Conservation (phyloP, 495 filamentous ascomycete genomes). For the Penicillium angulare region DNA sequence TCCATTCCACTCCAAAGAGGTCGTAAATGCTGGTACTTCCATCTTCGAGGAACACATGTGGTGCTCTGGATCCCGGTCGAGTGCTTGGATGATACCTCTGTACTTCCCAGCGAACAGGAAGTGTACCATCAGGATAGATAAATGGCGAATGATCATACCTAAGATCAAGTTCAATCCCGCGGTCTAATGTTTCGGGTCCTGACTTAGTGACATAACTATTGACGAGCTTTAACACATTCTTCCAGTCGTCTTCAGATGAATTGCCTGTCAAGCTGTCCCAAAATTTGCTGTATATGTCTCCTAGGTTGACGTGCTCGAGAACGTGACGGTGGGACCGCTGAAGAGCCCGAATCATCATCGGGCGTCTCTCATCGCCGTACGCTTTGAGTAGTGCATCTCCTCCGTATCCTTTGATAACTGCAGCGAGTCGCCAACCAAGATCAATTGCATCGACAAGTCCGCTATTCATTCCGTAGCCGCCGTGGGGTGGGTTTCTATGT, state of each 20-base stretch:
- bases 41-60: slow-evolving; percentile 32
- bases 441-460: slow-evolving; percentile 29
- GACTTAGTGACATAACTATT: background rate
- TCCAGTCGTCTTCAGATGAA: no score
- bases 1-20: slow-evolving; percentile 25
- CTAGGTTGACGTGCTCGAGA: background rate
- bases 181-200: background rate
- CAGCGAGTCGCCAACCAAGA: slow-evolving; percentile 31
- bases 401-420: slow-evolving; percentile 16
- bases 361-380: slow-evolving; percentile 27
- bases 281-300: no score
- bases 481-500: slow-evolving; percentile 23
- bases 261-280: background rate
- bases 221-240: no score
- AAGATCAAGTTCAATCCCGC: background rate
- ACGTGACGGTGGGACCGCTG: background rate
- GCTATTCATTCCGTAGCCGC: slow-evolving; percentile 34
- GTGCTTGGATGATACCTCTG: slow-evolving; percentile 24
- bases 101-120: background rate
- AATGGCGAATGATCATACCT: background rate
- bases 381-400: slow-evolving; percentile 11
- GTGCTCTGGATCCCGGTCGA: slow-evolving; percentile 26
- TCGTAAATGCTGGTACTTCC: slow-evolving; percentile 26
- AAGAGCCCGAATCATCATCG: background rate
- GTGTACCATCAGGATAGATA: background rate